Evolutionary conservation across 208 protist genomes (phyloP).

Genomic region (Balamuthia mandrillaris): DNA sequence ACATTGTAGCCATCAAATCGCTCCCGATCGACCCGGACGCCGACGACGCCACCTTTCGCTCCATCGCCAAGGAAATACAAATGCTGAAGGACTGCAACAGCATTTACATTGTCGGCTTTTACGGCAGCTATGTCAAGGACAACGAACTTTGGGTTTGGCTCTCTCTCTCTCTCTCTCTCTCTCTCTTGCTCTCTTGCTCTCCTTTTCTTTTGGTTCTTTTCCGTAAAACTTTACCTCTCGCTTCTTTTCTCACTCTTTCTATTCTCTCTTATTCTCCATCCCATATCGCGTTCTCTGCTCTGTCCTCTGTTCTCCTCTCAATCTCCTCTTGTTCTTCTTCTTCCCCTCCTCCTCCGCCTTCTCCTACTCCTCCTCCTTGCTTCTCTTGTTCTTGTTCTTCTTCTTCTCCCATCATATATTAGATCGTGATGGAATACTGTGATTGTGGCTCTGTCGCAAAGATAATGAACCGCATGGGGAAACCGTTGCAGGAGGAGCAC

Average conservation of each 20-base stretch:
- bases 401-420: no score
- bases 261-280: background rate
- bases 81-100: constrained; percentile 17
- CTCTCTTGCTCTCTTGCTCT: background rate
- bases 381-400: no score
- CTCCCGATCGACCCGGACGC: background rate
- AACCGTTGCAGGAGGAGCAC: no score
- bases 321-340: background rate
- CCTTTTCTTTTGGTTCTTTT: background rate
- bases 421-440: no score
- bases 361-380: no score
- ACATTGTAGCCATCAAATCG: background rate
- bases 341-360: background rate
- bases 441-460: no score
- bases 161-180: background rate
- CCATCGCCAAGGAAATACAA: constrained; percentile 6
- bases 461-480: no score
- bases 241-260: no score
- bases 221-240: background rate
- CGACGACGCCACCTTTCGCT: background rate
- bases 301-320: no score
- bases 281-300: no score
- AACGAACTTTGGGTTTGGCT: background rate
- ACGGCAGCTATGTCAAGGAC: constrained; percentile 5
- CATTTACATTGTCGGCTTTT: background rate